Conservation (phyloP, 1,284 basidiomycete genomes). For the Trametes pubescens region DNA sequence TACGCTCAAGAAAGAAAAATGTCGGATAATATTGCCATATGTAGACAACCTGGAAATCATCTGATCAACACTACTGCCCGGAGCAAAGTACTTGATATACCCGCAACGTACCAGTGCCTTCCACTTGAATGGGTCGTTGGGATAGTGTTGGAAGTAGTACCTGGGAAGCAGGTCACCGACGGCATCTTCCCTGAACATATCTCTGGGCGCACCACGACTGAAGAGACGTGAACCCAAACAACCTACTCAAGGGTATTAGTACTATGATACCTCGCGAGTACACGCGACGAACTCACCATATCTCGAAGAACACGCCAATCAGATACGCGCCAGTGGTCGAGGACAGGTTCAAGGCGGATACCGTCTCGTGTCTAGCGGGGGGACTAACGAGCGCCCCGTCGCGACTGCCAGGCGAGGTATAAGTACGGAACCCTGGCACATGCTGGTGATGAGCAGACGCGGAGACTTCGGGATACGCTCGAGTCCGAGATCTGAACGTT, state of each 20-base stretch:
- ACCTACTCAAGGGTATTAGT: too few relatives aligned
- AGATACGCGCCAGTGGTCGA: constrained; percentile 7
- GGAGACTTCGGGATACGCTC: too few relatives aligned
- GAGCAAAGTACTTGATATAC: too few relatives aligned
- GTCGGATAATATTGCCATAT: background rate
- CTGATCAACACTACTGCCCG: too few relatives aligned
- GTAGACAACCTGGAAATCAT: background rate
- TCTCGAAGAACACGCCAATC: constrained; percentile 7
- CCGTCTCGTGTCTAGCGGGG: background rate
- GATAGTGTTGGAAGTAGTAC: constrained; percentile 7
- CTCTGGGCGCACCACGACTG: background rate
- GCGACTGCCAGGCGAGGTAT: too few relatives aligned
- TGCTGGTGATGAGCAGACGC: too few relatives aligned
- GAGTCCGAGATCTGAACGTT: too few relatives aligned
- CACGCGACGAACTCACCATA: constrained; percentile 6
- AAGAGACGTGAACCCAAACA: constrained; percentile 5
- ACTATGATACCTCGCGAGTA: too few relatives aligned
- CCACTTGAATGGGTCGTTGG: background rate
- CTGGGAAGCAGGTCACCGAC: background rate
- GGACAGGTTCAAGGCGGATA: background rate
- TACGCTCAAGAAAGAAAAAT: background rate
- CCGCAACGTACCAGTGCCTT: background rate
- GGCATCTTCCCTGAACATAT: background rate
- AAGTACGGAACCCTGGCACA: too few relatives aligned
- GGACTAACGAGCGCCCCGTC: too few relatives aligned